phyloP scores from a whole-genome alignment of 495 filamentous ascomycete genomes.

The Neurospora sp. region DNA sequence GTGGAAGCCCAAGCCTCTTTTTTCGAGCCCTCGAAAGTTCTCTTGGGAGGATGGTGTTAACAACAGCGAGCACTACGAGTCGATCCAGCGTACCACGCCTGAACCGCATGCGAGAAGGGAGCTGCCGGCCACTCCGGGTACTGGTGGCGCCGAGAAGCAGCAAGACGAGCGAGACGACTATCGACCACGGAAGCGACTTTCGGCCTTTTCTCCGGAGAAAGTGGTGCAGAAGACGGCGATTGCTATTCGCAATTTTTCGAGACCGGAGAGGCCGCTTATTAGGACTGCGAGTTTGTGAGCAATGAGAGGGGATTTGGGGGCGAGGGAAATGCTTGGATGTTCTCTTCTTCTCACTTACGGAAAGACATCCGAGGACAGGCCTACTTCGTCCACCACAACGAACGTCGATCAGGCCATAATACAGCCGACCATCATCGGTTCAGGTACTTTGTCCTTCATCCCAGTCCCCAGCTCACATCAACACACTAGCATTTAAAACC shows the following conservation, averaged over 20 bases:
- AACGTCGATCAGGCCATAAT: background rate
- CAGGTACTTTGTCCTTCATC: background rate
- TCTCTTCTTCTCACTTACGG: background rate
- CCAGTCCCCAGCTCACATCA: background rate
- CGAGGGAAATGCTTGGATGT: background rate
- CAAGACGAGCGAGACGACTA: background rate
- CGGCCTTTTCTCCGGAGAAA: background rate
- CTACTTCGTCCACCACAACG: background rate
- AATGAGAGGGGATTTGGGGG: background rate
- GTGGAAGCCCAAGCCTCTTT: background rate
- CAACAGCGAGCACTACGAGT: background rate
- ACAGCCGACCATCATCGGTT: background rate
- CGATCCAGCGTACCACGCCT: background rate
- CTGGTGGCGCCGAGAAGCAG: background rate
- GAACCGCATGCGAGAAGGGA: background rate
- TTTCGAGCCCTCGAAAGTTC: background rate
- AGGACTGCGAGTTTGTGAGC: background rate
- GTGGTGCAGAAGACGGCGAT: background rate
- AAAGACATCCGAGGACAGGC: background rate
- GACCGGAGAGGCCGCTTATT: background rate
- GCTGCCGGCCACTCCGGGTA: background rate
- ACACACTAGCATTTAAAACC: background rate
- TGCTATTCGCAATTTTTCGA: background rate
- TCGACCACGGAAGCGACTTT: background rate
- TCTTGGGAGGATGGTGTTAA: background rate